Evolutionary conservation across 2,329 filamentous ascomycete genomes (phyloP).

Genomic region (Epichloe glyceriae): DNA sequence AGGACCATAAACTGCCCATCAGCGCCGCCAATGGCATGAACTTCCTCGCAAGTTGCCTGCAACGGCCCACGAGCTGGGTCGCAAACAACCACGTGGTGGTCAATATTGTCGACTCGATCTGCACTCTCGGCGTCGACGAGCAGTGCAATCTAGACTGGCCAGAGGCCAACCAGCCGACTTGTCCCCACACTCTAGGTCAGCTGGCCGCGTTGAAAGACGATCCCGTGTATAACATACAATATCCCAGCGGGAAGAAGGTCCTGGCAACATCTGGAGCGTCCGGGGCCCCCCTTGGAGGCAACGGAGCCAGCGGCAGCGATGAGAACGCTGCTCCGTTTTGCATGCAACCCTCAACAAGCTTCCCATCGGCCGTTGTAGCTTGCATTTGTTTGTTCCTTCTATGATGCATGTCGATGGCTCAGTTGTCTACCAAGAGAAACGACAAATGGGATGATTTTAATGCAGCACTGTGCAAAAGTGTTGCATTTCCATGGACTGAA

Average conservation of each 20-base stretch:
- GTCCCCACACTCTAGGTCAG: slow-evolving; percentile 28
- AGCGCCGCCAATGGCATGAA: slow-evolving; percentile 41
- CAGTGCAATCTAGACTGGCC: slow-evolving; percentile 31
- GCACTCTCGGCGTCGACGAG: slow-evolving; percentile 33
- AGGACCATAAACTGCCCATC: slow-evolving; percentile 25
- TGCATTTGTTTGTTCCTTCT: neutral
- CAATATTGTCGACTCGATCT: slow-evolving; percentile 38
- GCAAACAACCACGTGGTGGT: slow-evolving; percentile 33
- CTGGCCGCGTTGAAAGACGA: slow-evolving; percentile 20
- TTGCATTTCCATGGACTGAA: no score
- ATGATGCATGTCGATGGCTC: neutral
- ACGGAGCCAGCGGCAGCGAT: neutral
- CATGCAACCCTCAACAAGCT: neutral
- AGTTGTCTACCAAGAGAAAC: no score
- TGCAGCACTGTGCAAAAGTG: no score
- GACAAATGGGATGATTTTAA: no score
- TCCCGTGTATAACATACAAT: slow-evolving; percentile 34
- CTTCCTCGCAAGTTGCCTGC: slow-evolving; percentile 33
- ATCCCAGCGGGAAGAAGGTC: slow-evolving; percentile 30
- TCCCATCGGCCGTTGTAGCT: neutral
- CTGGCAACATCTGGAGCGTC: slow-evolving; percentile 16
- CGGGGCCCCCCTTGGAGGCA: neutral
- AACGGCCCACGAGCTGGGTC: slow-evolving; percentile 30
- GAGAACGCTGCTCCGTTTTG: neutral
- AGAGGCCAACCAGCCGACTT: slow-evolving; percentile 30